Evolutionary conservation across 192 early-diverging fungal species (phyloP).

Genomic region (Radiomyces spectabilis): DNA sequence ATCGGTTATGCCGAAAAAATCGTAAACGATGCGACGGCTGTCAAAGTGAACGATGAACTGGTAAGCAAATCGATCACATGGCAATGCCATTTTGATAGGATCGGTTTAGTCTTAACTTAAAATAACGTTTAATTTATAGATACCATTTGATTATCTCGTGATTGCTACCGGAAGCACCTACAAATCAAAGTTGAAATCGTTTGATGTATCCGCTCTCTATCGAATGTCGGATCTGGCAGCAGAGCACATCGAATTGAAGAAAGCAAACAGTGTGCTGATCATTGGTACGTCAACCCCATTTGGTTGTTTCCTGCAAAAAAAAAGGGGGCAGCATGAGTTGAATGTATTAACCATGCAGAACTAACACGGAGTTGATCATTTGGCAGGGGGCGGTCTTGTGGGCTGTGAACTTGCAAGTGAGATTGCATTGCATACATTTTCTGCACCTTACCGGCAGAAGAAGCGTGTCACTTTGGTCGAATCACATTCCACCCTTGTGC

Average conservation of each 20-base stretch:
- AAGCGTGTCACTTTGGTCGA: conserved; percentile 25
- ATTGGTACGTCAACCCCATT: conserved; percentile 4
- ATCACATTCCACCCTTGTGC: conserved; percentile 8
- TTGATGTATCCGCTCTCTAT: conserved; percentile 24
- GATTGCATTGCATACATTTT: conserved; percentile 9
- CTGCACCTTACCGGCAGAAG: background rate
- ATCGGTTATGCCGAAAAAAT: conserved; percentile 24
- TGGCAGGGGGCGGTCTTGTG: conserved; percentile 35
- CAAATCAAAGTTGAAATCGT: conserved; percentile 22
- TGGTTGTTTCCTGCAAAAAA: no score
- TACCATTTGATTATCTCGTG: conserved; percentile 28
- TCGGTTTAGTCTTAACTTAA: background rate
- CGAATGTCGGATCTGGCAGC: conserved; percentile 5
- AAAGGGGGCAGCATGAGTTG: no score
- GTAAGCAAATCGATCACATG: conserved; percentile 4
- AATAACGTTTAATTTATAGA: no score
- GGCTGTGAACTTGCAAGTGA: conserved; percentile 39
- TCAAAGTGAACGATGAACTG: conserved; percentile 13
- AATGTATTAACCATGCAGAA: no score
- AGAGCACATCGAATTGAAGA: conserved; percentile 12
- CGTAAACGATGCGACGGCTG: conserved; percentile 1
- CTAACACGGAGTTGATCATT: no score
- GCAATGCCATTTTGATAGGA: background rate
- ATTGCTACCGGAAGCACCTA: conserved; percentile 27
- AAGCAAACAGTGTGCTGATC: conserved; percentile 15